These are phyloP conservation scores for Zychaea mexicana DNA, from an alignment of 371 early-diverging fungal genomes.

Conservation along the genomic window DNA sequence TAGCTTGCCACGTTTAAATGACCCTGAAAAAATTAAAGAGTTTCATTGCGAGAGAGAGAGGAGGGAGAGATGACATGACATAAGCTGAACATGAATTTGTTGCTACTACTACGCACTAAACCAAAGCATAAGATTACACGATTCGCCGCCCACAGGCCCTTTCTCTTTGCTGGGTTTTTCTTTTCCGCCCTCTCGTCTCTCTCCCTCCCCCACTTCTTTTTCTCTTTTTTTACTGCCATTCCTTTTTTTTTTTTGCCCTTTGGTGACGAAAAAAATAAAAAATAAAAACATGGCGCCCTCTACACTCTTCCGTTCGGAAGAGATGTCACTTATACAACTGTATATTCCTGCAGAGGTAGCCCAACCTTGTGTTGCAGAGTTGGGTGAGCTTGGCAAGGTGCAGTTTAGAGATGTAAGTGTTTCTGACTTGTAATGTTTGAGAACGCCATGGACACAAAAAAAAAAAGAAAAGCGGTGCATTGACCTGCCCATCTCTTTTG, in stretches of 20 bases:
- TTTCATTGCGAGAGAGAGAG: too few relatives aligned
- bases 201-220: background rate
- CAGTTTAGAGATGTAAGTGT: conserved; percentile 91
- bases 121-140: too few relatives aligned
- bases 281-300: conserved; percentile 59
- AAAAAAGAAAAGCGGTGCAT: background rate
- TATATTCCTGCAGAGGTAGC: conserved; percentile 97
- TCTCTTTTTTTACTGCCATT: background rate
- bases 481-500: too few relatives aligned
- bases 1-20: background rate
- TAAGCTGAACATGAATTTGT: background rate
- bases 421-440: background rate
- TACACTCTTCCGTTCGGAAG: conserved; percentile 93
- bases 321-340: conserved; percentile 95
- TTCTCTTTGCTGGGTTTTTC: too few relatives aligned
- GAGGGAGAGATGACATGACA: too few relatives aligned
- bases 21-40: background rate
- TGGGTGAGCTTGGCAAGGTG: conserved; percentile 93
- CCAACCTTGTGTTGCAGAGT: conserved; percentile 89
- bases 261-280: too few relatives aligned
- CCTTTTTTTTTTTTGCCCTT: too few relatives aligned
- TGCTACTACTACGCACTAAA: too few relatives aligned
- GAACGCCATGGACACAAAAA: background rate
- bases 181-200: too few relatives aligned
- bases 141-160: background rate